Evolutionary conservation across 305 asterid species (phyloP).

Genomic region (Solanum hybrid): DNA sequence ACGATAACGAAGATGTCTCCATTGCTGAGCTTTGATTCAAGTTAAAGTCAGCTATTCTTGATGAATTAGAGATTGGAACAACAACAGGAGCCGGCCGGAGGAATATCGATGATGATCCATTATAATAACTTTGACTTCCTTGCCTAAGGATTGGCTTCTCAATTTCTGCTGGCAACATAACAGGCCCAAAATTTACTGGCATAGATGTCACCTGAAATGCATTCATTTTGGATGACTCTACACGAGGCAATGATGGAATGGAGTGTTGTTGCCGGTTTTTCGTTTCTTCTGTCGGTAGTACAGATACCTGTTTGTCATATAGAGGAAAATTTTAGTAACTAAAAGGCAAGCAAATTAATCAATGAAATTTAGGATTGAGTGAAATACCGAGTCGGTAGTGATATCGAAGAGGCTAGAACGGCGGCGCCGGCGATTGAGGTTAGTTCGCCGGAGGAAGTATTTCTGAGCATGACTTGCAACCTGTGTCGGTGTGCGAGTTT

Average conservation of each 20-base stretch:
- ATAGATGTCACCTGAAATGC: slow-evolving; percentile 43
- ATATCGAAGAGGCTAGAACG: slow-evolving; percentile 90
- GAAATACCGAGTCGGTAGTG: slow-evolving; percentile 63
- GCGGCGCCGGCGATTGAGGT: slow-evolving; percentile 73
- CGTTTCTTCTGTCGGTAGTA: slow-evolving; percentile 37
- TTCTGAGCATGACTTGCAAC: slow-evolving; percentile 96
- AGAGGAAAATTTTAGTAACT: neutral
- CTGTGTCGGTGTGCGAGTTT: slow-evolving; percentile 87
- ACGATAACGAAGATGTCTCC: slow-evolving; percentile 4
- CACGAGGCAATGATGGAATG: slow-evolving; percentile 17
- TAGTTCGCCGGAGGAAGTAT: slow-evolving; percentile 59
- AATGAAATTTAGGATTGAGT: neutral
- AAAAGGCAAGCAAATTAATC: neutral
- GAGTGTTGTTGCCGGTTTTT: slow-evolving; percentile 15
- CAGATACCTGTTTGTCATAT: slow-evolving; percentile 38
- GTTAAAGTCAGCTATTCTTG: slow-evolving; percentile 24
- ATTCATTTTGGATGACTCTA: slow-evolving; percentile 22
- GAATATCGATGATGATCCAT: slow-evolving; percentile 21
- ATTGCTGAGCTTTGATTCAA: slow-evolving; percentile 14
- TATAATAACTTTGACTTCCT: slow-evolving; percentile 13
- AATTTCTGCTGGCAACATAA: slow-evolving; percentile 30
- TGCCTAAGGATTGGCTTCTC: slow-evolving; percentile 26
- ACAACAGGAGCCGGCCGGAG: slow-evolving; percentile 17
- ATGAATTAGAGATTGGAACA: slow-evolving; percentile 11
- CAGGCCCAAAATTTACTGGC: slow-evolving; percentile 28